Conservation (phyloP, 495 filamentous ascomycete genomes). For the Penicillium manginii region DNA sequence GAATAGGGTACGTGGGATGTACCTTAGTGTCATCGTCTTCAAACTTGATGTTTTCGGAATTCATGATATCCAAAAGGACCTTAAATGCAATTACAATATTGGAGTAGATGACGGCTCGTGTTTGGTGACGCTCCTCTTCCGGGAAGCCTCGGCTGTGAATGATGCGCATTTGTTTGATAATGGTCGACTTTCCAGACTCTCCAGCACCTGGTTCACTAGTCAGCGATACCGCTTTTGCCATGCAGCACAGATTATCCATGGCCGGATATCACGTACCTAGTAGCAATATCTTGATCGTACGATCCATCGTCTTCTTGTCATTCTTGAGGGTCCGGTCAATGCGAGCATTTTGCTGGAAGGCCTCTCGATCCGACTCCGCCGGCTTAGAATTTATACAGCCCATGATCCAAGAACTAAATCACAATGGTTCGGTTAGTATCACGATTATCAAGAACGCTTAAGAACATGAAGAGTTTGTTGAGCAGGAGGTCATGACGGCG, state of each 20-base stretch:
- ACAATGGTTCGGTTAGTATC: background rate
- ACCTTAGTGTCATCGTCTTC: slow-evolving; percentile 77
- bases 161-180: slow-evolving; percentile 99
- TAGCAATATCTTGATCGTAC: slow-evolving; percentile 82
- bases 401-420: slow-evolving; percentile 33
- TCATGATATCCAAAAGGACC: slow-evolving; percentile 92
- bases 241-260: background rate
- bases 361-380: slow-evolving; percentile 47
- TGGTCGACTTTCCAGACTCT: slow-evolving; percentile 97
- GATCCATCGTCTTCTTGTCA: slow-evolving; percentile 79
- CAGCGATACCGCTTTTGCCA: slow-evolving; percentile 12
- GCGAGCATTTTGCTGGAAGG: slow-evolving; percentile 51
- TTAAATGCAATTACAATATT: slow-evolving; percentile 90
- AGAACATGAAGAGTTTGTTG: background rate
- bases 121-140: slow-evolving; percentile 87
- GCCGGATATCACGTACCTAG: slow-evolving; percentile 57
- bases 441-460: slow-evolving; percentile 7
- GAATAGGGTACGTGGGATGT: slow-evolving; percentile 9
- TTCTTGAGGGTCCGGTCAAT: slow-evolving; percentile 77
- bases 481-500: slow-evolving; percentile 3
- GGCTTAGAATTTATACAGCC: slow-evolving; percentile 50
- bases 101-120: slow-evolving; percentile 90
- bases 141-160: slow-evolving; percentile 95
- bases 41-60: slow-evolving; percentile 76
- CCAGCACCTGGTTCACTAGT: slow-evolving; percentile 71